Percentiles rank a stretch among this genome's conserved stretches.
Evolutionary conservation across 371 early-diverging fungal genomes (phyloP).

Genomic region (Choanephora cucurbitarum): DNA sequence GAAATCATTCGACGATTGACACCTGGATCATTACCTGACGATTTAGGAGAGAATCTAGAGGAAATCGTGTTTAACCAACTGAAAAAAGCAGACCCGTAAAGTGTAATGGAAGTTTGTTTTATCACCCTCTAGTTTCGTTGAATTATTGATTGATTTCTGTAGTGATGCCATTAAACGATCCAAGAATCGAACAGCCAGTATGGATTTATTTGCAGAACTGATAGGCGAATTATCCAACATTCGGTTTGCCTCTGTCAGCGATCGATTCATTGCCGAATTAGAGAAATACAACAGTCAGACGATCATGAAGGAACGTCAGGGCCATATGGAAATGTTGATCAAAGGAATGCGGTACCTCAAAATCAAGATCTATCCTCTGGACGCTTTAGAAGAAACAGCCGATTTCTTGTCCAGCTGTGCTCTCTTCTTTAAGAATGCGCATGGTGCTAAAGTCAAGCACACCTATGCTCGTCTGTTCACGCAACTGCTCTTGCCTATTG

Average conservation of each 20-base stretch:
- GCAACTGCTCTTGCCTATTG: slow-evolving; percentile 88
- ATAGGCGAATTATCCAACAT: slow-evolving; percentile 88
- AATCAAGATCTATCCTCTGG: slow-evolving; percentile 84
- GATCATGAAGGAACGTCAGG: slow-evolving; percentile 68
- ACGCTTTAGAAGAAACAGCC: slow-evolving; percentile 90
- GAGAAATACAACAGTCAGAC: slow-evolving; percentile 67
- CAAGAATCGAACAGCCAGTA: slow-evolving; percentile 83
- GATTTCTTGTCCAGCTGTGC: slow-evolving; percentile 90
- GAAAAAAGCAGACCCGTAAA: slow-evolving; percentile 87
- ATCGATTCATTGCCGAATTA: slow-evolving; percentile 88
- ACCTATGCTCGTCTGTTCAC: slow-evolving; percentile 91
- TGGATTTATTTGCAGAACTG: slow-evolving; percentile 86
- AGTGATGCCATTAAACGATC: slow-evolving; percentile 78
- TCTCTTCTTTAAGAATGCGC: slow-evolving; percentile 83
- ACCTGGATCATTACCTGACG: slow-evolving; percentile 74
- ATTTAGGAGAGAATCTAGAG: slow-evolving; percentile 88
- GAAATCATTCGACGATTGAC: slow-evolving; percentile 80
- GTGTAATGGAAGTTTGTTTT: too few relatives aligned
- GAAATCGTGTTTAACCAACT: slow-evolving; percentile 92
- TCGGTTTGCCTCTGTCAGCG: slow-evolving; percentile 90
- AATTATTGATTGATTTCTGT: too few relatives aligned
- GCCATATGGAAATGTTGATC: slow-evolving; percentile 84
- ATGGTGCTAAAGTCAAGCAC: slow-evolving; percentile 82
- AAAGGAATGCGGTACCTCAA: slow-evolving; percentile 89
- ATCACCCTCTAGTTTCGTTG: too few relatives aligned